Percentiles rank a stretch among this genome's conserved stretches.
Conservation (phyloP, 768 basidiomycete genomes). For the Clathrus columnatus region DNA sequence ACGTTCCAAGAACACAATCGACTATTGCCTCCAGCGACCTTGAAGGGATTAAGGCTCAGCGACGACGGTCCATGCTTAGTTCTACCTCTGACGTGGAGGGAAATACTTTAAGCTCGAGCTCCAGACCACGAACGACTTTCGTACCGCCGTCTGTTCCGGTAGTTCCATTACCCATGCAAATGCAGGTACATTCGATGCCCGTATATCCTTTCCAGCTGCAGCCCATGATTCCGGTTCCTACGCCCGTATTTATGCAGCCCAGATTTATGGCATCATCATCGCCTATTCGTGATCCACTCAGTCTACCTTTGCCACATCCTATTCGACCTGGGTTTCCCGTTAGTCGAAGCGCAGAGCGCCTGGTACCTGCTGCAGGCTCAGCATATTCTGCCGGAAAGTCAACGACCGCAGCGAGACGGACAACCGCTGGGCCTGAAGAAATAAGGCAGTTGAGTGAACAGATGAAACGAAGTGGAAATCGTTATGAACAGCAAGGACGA, state of each 20-base stretch:
- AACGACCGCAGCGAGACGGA: neutral
- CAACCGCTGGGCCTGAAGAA: neutral
- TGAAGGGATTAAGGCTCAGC: neutral
- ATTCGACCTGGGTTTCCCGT: neutral
- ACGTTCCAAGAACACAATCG: neutral
- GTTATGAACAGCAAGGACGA: neutral
- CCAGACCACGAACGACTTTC: neutral
- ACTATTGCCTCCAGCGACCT: neutral
- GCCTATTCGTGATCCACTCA: neutral
- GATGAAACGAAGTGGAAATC: neutral
- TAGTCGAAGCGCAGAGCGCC: constrained; percentile 1
- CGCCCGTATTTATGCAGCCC: neutral
- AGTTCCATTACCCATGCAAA: neutral
- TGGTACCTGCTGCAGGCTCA: neutral
- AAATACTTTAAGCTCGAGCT: neutral
- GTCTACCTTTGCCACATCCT: neutral
- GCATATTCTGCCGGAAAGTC: neutral
- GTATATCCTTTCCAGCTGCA: neutral
- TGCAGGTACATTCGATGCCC: neutral
- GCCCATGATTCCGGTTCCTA: neutral
- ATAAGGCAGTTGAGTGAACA: neutral
- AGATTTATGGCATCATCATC: neutral
- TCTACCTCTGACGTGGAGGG: neutral
- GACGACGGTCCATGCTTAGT: neutral
- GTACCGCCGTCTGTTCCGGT: neutral